A percentile compares a stretch with the other conserved stretches of the same genome.
Conservation (phyloP, 352 stramenopile genomes). For the Pilasporangium apinafurcum region DNA sequence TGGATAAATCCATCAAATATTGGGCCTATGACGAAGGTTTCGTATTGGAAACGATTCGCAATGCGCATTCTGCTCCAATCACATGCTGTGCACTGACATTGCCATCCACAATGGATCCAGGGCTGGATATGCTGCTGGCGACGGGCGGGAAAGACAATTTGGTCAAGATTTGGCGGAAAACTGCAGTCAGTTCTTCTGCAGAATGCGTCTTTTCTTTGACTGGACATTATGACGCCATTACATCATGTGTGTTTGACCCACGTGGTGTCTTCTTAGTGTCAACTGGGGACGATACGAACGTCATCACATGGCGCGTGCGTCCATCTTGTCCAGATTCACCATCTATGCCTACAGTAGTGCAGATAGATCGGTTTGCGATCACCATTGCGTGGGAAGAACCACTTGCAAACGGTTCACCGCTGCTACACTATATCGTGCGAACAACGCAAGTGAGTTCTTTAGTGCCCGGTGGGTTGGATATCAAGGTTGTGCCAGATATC, state of each 20-base stretch:
- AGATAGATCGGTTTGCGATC: slow-evolving; percentile 41
- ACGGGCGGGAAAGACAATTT: slow-evolving; percentile 56
- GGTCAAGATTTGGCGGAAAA: slow-evolving; percentile 48
- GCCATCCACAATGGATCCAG: slow-evolving; percentile 5
- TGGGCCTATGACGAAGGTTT: slow-evolving; percentile 27
- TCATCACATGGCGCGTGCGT: slow-evolving; percentile 41
- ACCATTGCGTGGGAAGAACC: slow-evolving; percentile 36
- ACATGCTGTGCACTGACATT: slow-evolving; percentile 41
- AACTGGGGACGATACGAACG: slow-evolving; percentile 37
- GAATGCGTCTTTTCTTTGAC: slow-evolving; percentile 39
- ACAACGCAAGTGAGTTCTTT: slow-evolving; percentile 32
- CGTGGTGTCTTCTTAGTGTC: slow-evolving; percentile 49
- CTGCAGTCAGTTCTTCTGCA: not conserved
- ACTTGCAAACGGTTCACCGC: slow-evolving; percentile 46
- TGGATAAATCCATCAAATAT: slow-evolving; percentile 40
- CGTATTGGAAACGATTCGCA: slow-evolving; percentile 26
- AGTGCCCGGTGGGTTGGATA: slow-evolving; percentile 13
- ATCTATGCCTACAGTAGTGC: slow-evolving; percentile 11
- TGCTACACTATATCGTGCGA: slow-evolving; percentile 46
- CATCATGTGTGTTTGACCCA: slow-evolving; percentile 27
- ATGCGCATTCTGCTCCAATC: slow-evolving; percentile 41
- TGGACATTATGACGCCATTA: slow-evolving; percentile 43
- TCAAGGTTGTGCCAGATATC: slow-evolving; percentile 16
- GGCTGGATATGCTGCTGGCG: slow-evolving; percentile 26
- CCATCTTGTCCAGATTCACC: slow-evolving; percentile 41